phyloP scores from a whole-genome alignment of 2,329 filamentous ascomycete species.

The Uncinocarpus reesii region DNA sequence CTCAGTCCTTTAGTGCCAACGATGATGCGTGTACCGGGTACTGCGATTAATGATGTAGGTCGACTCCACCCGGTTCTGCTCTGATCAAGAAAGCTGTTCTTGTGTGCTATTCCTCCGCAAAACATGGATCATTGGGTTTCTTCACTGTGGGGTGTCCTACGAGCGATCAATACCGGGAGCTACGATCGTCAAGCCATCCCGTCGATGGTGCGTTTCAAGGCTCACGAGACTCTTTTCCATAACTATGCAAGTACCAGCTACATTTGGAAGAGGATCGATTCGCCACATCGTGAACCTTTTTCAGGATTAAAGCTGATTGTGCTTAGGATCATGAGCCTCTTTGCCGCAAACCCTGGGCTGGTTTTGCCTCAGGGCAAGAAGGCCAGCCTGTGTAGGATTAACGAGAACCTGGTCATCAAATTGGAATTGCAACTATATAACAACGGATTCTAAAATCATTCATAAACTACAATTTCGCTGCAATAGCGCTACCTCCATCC shows the following conservation, averaged over 20 bases:
- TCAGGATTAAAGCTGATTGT: too few relatives aligned
- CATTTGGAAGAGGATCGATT: background rate
- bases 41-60: background rate
- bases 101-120: too few relatives aligned
- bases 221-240: background rate
- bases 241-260: background rate
- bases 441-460: background rate
- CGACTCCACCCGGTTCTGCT: background rate
- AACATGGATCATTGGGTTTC: too few relatives aligned
- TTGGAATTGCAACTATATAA: background rate
- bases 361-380: too few relatives aligned
- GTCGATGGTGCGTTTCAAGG: background rate
- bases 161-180: background rate
- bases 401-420: too few relatives aligned
- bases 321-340: too few relatives aligned
- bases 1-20: background rate
- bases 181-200: background rate
- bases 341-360: too few relatives aligned
- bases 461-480: conserved; percentile 30
- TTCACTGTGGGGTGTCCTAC: background rate
- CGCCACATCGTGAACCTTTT: background rate
- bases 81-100: too few relatives aligned
- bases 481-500: conserved; percentile 46
- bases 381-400: too few relatives aligned
- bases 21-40: background rate